These are phyloP conservation scores for Aspergillus funiculosus DNA, from an alignment of 495 filamentous ascomycete species.

Conservation along the genomic window DNA sequence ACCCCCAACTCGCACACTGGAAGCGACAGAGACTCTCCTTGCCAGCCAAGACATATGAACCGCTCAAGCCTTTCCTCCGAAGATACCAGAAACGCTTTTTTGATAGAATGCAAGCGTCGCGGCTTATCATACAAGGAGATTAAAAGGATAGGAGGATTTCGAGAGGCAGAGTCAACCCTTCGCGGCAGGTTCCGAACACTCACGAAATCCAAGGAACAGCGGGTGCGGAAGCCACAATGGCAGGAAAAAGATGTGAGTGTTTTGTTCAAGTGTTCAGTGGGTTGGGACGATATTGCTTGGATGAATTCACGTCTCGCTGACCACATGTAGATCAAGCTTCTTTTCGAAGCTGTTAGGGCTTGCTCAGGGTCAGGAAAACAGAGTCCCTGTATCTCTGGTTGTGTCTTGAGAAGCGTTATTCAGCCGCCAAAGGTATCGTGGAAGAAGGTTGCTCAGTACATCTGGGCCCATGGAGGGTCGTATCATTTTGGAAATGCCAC, in stretches of 20 bases:
- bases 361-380: slow-evolving; percentile 26
- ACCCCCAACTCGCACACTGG: neutral
- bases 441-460: slow-evolving; percentile 75
- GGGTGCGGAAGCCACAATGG: slow-evolving; percentile 79
- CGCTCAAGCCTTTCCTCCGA: slow-evolving; percentile 11
- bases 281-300: neutral
- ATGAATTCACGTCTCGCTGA: no score
- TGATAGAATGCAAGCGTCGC: slow-evolving; percentile 56
- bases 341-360: slow-evolving; percentile 31
- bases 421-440: slow-evolving; percentile 59
- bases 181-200: slow-evolving; percentile 73
- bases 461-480: slow-evolving; percentile 62
- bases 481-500: slow-evolving; percentile 85
- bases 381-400: slow-evolving; percentile 5
- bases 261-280: neutral
- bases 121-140: slow-evolving; percentile 81
- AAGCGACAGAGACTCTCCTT: neutral
- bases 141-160: slow-evolving; percentile 55
- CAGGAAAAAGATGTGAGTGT: slow-evolving; percentile 65
- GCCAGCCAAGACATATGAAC: neutral
- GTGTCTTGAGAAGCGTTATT: neutral
- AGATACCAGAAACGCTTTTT: slow-evolving; percentile 52
- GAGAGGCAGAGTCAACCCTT: slow-evolving; percentile 81
- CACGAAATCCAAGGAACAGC: slow-evolving; percentile 67
- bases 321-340: slow-evolving; percentile 28